A percentile compares a stretch with the other conserved stretches of the same genome.
phyloP scores from a whole-genome alignment of 2,329 filamentous ascomycete species.

The Xylaria sp. region DNA sequence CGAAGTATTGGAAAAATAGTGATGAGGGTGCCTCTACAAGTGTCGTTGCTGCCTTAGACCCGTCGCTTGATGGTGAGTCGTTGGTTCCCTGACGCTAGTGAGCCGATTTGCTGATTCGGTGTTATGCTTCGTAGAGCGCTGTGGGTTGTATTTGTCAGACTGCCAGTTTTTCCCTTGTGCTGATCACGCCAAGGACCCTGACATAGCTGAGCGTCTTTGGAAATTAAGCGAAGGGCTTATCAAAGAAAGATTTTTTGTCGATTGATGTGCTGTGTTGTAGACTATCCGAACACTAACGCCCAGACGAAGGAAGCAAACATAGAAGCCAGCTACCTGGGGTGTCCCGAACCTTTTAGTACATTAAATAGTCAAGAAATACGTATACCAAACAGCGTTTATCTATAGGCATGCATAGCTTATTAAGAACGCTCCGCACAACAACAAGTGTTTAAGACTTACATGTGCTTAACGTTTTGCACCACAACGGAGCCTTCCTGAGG shows the following conservation, averaged over 20 bases:
- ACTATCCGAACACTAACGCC: not conserved
- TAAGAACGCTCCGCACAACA: not conserved
- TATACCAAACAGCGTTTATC: too few relatives aligned
- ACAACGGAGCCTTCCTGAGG: too few relatives aligned
- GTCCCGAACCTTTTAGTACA: not conserved
- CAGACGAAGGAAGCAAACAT: not conserved
- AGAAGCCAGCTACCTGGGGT: not conserved
- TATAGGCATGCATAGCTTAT: not conserved
- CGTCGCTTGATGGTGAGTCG: slow-evolving; percentile 45
- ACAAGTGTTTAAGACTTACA: not conserved
- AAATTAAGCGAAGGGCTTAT: slow-evolving; percentile 54
- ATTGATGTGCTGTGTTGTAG: not conserved
- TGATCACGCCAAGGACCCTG: slow-evolving; percentile 45
- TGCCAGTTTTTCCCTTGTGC: slow-evolving; percentile 50
- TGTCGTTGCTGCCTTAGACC: slow-evolving; percentile 51
- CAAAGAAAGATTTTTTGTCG: slow-evolving; percentile 49
- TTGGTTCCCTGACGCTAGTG: not conserved
- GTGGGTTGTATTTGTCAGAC: slow-evolving; percentile 52
- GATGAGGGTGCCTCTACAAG: slow-evolving; percentile 50
- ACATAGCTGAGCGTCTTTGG: slow-evolving; percentile 53
- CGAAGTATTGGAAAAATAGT: slow-evolving; percentile 48
- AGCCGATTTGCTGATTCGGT: slow-evolving; percentile 9
- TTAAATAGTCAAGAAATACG: not conserved
- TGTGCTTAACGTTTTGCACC: too few relatives aligned
- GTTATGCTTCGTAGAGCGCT: slow-evolving; percentile 38